Conservation (phyloP, 139 green algal genomes). For the Chlamydomonas incerta region DNA sequence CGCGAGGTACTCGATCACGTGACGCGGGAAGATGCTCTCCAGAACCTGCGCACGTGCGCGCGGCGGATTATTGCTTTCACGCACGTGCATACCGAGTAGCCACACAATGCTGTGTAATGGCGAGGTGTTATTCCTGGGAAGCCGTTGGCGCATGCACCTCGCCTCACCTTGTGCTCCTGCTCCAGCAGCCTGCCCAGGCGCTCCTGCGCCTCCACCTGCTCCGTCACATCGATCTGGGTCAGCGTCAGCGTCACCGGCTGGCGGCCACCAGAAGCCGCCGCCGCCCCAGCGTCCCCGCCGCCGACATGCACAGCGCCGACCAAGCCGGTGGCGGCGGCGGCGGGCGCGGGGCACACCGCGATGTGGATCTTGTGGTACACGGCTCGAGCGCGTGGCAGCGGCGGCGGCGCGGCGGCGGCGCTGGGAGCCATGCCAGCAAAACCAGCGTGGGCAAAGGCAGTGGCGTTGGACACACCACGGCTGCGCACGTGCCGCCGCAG, state of each 20-base stretch:
- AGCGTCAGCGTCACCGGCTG: background rate
- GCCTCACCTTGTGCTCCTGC: constrained; percentile 9
- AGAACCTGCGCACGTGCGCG: background rate
- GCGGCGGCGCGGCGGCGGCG: too few species aligned
- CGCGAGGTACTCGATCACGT: constrained; percentile 22
- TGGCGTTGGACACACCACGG: too few species aligned
- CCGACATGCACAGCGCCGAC: background rate
- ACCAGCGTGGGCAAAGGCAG: too few species aligned
- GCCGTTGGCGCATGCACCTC: too few species aligned
- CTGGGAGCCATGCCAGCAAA: too few species aligned
- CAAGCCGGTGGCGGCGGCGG: background rate
- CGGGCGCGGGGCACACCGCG: background rate
- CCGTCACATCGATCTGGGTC: constrained; percentile 10
- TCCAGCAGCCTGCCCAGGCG: background rate
- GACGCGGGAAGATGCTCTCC: constrained; percentile 17
- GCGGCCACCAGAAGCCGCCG: background rate
- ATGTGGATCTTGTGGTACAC: constrained; percentile 4
- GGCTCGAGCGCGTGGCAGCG: too few species aligned
- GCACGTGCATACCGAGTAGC: background rate
- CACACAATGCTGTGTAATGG: background rate
- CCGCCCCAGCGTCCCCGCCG: background rate
- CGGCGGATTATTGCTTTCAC: too few species aligned
- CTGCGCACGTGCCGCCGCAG: too few species aligned
- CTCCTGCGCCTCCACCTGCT: background rate
- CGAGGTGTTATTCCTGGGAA: too few species aligned